phyloP scores from a whole-genome alignment of 306 rosid genomes.

The Dryas alaskensis region DNA sequence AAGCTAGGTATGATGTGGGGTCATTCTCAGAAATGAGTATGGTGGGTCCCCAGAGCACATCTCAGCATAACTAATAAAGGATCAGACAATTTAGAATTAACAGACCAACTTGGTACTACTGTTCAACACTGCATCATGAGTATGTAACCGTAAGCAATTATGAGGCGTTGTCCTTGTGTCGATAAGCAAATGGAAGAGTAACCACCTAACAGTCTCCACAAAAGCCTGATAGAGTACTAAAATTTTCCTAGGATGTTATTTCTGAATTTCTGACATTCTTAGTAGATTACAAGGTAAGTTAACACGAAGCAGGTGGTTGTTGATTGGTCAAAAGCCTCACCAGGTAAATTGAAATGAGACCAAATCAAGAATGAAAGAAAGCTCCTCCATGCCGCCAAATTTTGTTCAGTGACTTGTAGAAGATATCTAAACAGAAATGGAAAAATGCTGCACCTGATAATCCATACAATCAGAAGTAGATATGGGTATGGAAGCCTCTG shows the following conservation, averaged over 20 bases:
- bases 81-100: slow-evolving; percentile 20
- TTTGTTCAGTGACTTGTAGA: slow-evolving; percentile 23
- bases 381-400: slow-evolving; percentile 25
- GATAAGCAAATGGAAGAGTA: background rate
- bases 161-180: background rate
- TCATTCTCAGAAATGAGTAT: background rate
- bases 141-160: slow-evolving; percentile 17
- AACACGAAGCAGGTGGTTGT: slow-evolving; percentile 33
- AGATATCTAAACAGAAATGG: slow-evolving; percentile 18
- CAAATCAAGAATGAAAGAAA: slow-evolving; percentile 27
- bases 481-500: slow-evolving; percentile 27
- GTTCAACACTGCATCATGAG: slow-evolving; percentile 33
- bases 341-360: slow-evolving; percentile 14
- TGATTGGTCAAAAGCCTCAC: slow-evolving; percentile 37
- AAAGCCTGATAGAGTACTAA: background rate
- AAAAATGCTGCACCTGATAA: slow-evolving; percentile 36
- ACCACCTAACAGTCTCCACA: background rate
- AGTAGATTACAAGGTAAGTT: slow-evolving; percentile 37
- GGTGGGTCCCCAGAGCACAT: slow-evolving; percentile 10
- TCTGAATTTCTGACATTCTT: slow-evolving; percentile 41
- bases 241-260: slow-evolving; percentile 30
- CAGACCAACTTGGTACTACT: slow-evolving; percentile 33
- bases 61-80: slow-evolving; percentile 19
- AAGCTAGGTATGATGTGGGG: background rate
- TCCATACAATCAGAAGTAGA: slow-evolving; percentile 30